phyloP scores from a whole-genome alignment of 2,329 filamentous ascomycete species.

The Fusarium sp. region DNA sequence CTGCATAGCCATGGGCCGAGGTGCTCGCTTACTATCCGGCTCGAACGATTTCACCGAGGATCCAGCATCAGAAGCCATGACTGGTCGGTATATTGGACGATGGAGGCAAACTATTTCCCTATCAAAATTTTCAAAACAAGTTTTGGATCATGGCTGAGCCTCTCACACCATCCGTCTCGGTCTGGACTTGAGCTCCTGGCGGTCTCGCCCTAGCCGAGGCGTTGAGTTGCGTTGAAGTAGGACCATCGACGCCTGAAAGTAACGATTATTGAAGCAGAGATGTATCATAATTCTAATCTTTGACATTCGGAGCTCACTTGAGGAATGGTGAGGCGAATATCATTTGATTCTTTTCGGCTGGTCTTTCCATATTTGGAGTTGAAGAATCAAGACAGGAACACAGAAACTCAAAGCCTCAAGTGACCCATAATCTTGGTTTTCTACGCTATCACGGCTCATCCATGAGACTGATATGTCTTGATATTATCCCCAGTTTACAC shows the following conservation, averaged over 20 bases:
- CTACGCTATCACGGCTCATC: not conserved
- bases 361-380: not conserved
- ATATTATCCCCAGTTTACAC: too few relatives aligned
- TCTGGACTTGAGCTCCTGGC: not conserved
- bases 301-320: not conserved
- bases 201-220: not conserved
- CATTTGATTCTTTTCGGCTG: not conserved
- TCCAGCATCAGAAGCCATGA: not conserved
- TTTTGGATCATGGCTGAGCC: not conserved
- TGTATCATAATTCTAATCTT: not conserved
- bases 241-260: not conserved
- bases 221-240: not conserved
- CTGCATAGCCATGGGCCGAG: not conserved
- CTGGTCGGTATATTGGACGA: not conserved
- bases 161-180: slow-evolving; percentile 12
- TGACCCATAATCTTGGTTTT: not conserved
- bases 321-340: not conserved
- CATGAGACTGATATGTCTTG: rapidly evolving
- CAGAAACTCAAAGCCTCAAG: not conserved
- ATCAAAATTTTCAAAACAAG: not conserved
- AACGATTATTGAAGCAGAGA: not conserved
- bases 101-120: not conserved
- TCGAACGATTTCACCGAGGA: not conserved
- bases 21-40: not conserved
- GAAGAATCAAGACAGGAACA: not conserved